phyloP scores from a whole-genome alignment of 768 basidiomycete species.

The Nevesoporus exiguus region DNA sequence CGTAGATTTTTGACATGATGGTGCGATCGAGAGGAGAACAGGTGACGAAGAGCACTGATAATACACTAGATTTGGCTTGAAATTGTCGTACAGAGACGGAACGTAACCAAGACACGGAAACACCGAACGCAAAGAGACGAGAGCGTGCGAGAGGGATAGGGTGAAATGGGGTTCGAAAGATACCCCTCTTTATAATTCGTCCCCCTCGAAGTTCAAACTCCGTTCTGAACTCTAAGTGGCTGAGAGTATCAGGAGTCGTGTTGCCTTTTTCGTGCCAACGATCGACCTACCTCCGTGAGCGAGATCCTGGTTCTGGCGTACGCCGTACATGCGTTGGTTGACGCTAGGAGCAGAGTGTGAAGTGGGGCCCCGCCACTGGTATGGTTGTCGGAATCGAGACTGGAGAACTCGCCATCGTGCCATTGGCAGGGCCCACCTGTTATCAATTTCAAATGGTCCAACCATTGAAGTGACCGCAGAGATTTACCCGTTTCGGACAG shows the following conservation, averaged over 20 bases:
- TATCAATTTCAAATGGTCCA: slow-evolving; percentile 29
- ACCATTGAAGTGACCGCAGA: not conserved
- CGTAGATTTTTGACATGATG: slow-evolving; percentile 82
- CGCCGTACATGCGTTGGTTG: not conserved
- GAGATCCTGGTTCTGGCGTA: not conserved
- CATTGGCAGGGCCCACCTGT: not conserved
- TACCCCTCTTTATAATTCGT: slow-evolving; percentile 42
- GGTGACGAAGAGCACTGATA: slow-evolving; percentile 31
- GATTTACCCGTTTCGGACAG: slow-evolving; percentile 6
- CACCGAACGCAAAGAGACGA: slow-evolving; percentile 45
- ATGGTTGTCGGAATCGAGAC: not conserved
- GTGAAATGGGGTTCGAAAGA: slow-evolving; percentile 29
- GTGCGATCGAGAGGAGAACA: slow-evolving; percentile 21
- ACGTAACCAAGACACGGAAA: slow-evolving; percentile 56
- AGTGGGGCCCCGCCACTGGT: not conserved
- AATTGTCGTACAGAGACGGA: slow-evolving; percentile 49
- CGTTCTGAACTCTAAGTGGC: slow-evolving; percentile 36
- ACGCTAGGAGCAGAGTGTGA: not conserved
- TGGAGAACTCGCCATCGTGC: slow-evolving; percentile 4
- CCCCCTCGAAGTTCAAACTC: slow-evolving; percentile 45
- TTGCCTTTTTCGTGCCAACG: slow-evolving; percentile 19
- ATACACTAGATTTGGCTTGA: slow-evolving; percentile 50
- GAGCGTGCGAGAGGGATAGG: slow-evolving; percentile 46
- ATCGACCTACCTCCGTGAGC: slow-evolving; percentile 21
- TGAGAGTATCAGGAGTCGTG: slow-evolving; percentile 19